Evolutionary conservation across 306 rosid species (phyloP).

Genomic region (Cucurbita moschata): DNA sequence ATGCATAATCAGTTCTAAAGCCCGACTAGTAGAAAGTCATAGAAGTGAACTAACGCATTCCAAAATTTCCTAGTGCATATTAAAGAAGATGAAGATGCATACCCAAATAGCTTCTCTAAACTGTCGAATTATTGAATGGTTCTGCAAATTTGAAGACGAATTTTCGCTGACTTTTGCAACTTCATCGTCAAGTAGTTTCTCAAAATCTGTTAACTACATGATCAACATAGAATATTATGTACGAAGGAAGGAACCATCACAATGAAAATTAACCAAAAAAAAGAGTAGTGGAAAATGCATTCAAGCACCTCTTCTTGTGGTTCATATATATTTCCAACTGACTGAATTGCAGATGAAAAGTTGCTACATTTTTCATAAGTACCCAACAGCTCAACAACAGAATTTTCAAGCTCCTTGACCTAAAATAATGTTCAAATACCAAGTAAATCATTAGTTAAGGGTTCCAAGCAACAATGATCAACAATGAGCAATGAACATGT

Average conservation of each 20-base stretch:
- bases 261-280: neutral
- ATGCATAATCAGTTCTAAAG: neutral
- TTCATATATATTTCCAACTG: constrained; percentile 38
- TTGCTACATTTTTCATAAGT: constrained; percentile 33
- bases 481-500: too few species aligned
- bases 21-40: neutral
- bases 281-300: constrained; percentile 7
- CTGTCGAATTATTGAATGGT: constrained; percentile 36
- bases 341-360: constrained; percentile 47
- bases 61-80: neutral
- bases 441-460: neutral
- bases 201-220: constrained; percentile 49
- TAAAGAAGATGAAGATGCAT: constrained; percentile 17
- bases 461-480: neutral
- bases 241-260: neutral
- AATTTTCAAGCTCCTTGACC: constrained; percentile 74
- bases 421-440: constrained; percentile 14
- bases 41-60: neutral
- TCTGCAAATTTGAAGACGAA: constrained; percentile 26
- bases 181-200: constrained; percentile 49
- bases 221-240: neutral
- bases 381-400: constrained; percentile 36
- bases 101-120: constrained; percentile 92
- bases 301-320: constrained; percentile 50
- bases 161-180: constrained; percentile 27